These are phyloP conservation scores for Coemansia sp. DNA, from an alignment of 192 early-diverging fungal genomes.

Conservation along the genomic window DNA sequence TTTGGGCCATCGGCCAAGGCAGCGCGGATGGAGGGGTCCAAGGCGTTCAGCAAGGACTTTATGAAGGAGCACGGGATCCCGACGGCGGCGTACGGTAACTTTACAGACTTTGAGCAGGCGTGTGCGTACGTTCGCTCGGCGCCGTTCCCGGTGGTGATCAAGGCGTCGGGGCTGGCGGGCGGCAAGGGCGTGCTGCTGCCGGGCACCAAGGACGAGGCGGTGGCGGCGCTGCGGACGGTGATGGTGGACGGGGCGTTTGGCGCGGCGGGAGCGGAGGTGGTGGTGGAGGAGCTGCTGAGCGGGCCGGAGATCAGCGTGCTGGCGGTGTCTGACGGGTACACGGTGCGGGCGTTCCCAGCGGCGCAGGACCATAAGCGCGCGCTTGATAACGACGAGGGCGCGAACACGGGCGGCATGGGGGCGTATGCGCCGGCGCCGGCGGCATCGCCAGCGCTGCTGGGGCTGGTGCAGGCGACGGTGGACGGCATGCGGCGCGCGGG, in stretches of 20 bases:
- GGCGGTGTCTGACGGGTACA: conserved; percentile 95
- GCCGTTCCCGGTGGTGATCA: conserved; percentile 79
- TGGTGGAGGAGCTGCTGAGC: conserved; percentile 92
- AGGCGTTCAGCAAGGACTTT: conserved; percentile 98
- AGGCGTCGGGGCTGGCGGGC: conserved; percentile 96
- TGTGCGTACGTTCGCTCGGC: conserved; percentile 65
- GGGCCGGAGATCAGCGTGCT: conserved; percentile 95
- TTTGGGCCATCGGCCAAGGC: conserved; percentile 93
- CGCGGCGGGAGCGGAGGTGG: conserved; percentile 85
- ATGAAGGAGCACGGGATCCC: conserved; percentile 97
- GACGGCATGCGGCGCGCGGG: conserved; percentile 97
- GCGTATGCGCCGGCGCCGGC: conserved; percentile 97
- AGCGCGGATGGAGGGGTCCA: conserved; percentile 95
- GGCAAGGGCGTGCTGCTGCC: conserved; percentile 98
- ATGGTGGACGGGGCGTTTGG: conserved; percentile 95
- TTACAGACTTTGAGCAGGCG: conserved; percentile 79
- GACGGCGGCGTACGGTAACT: conserved; percentile 89
- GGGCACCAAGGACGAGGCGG: conserved; percentile 79
- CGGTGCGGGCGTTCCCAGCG: conserved; percentile 83
- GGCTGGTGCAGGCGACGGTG: conserved; percentile 83
- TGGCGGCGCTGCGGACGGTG: conserved; percentile 81
- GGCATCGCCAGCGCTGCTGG: conserved; percentile 75
- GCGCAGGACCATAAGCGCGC: conserved; percentile 99
- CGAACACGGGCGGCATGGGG: conserved; percentile 99
- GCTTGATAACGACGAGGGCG: conserved; percentile 91